phyloP scores from a whole-genome alignment of 1,284 basidiomycete genomes.

The Ustilago crameri region DNA sequence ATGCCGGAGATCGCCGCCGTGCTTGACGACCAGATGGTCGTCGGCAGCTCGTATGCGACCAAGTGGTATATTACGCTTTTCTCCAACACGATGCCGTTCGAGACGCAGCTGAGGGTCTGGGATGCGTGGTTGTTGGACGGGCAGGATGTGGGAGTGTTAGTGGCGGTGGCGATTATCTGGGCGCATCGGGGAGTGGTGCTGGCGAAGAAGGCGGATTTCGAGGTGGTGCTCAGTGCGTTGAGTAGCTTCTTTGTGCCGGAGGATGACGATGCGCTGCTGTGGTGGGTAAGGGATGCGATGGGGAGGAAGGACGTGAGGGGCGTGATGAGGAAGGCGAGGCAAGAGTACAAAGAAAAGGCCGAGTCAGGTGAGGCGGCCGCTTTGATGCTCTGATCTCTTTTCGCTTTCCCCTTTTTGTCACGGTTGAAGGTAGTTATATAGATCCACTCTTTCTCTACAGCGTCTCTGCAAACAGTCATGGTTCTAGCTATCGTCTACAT shows the following conservation, averaged over 20 bases:
- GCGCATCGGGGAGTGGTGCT: slow-evolving; percentile 72
- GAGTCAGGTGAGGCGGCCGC: slow-evolving; percentile 13
- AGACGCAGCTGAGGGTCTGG: slow-evolving; percentile 93
- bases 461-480: neutral
- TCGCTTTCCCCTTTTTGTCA: neutral
- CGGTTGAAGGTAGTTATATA: no score
- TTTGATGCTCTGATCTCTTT: slow-evolving; percentile 21
- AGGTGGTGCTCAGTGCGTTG: slow-evolving; percentile 51
- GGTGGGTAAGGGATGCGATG: slow-evolving; percentile 53
- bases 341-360: slow-evolving; percentile 31
- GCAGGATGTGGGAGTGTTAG: slow-evolving; percentile 84
- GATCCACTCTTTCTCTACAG: neutral
- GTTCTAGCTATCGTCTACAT: neutral
- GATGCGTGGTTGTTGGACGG: slow-evolving; percentile 92
- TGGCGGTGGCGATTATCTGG: slow-evolving; percentile 89
- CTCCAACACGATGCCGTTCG: slow-evolving; percentile 93
- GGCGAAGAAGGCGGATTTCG: slow-evolving; percentile 40
- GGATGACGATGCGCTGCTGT: slow-evolving; percentile 60
- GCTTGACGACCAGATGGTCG: slow-evolving; percentile 81
- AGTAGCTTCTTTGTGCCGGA: slow-evolving; percentile 58
- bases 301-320: slow-evolving; percentile 27
- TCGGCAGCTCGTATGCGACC: slow-evolving; percentile 92
- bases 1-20: slow-evolving; percentile 88
- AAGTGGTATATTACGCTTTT: slow-evolving; percentile 98
- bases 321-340: slow-evolving; percentile 18